Conservation (phyloP, 192 early-diverging fungal species). For the Rhizoclosmatium sp. region DNA sequence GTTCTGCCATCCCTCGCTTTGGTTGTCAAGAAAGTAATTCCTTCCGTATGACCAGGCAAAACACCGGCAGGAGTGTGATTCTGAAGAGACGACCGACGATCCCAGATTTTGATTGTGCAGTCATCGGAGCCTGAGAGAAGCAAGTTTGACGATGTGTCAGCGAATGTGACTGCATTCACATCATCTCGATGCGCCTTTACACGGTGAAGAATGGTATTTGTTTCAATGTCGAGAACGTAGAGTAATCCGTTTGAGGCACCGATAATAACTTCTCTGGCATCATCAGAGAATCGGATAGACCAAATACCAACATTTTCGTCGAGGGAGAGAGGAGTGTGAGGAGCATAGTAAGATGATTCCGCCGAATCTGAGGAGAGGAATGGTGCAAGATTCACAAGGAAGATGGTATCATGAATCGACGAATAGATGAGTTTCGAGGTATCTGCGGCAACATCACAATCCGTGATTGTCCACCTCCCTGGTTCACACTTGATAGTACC, state of each 20-base stretch:
- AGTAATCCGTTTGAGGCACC: conserved; percentile 51
- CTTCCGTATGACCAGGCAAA: conserved; percentile 74
- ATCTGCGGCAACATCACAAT: conserved; percentile 39
- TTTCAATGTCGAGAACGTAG: conserved; percentile 67
- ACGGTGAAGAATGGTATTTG: conserved; percentile 53
- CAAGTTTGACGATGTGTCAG: conserved; percentile 57
- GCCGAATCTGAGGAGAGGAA: background rate
- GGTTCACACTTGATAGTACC: conserved; percentile 50
- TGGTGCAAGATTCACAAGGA: conserved; percentile 42
- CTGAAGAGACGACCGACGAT: conserved; percentile 59
- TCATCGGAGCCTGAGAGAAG: conserved; percentile 73
- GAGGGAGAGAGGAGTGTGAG: conserved; percentile 14
- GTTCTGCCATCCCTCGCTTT: conserved; percentile 70
- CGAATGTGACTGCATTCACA: conserved; percentile 66
- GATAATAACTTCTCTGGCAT: conserved; percentile 69
- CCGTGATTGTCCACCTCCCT: conserved; percentile 77
- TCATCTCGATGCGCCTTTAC: conserved; percentile 65
- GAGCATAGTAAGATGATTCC: background rate
- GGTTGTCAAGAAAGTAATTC: conserved; percentile 71
- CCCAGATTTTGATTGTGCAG: conserved; percentile 59
- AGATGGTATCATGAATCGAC: conserved; percentile 67
- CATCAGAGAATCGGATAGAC: conserved; percentile 68
- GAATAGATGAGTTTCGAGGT: conserved; percentile 62
- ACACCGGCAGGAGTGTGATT: conserved; percentile 58
- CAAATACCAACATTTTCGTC: conserved; percentile 52